Conservation (phyloP, 78 protist genomes). For the Dictyostelium intermedium region DNA sequence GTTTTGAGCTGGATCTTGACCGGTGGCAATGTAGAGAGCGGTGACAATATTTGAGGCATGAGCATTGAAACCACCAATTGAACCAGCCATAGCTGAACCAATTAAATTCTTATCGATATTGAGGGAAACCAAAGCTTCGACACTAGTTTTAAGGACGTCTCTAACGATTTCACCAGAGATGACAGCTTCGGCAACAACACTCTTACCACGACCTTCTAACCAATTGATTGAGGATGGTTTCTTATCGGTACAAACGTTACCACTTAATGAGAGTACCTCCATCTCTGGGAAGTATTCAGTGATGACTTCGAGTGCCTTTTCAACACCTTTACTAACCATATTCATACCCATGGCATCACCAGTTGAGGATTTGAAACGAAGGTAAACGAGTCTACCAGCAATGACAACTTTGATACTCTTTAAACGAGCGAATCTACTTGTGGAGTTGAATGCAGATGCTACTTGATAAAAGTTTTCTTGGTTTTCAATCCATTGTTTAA, state of each 20-base stretch:
- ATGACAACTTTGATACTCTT: constrained; percentile 51
- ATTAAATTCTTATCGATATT: constrained; percentile 93
- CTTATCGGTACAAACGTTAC: constrained; percentile 95
- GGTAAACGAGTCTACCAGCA: constrained; percentile 85
- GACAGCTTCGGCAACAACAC: constrained; percentile 93
- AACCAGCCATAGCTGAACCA: constrained; percentile 97
- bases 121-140: constrained; percentile 55
- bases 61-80: constrained; percentile 98
- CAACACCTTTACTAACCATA: constrained; percentile 93
- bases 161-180: constrained; percentile 83
- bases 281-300: constrained; percentile 81
- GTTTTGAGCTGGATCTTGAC: constrained; percentile 98
- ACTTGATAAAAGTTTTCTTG: constrained; percentile 49
- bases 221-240: constrained; percentile 94
- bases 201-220: constrained; percentile 96
- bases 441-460: constrained; percentile 73
- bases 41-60: constrained; percentile 97
- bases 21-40: constrained; percentile 96
- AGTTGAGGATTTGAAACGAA: constrained; percentile 85
- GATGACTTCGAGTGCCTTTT: constrained; percentile 72
- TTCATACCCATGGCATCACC: constrained; percentile 99
- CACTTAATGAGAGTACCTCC: constrained; percentile 85
- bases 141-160: constrained; percentile 86
- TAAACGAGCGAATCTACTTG: constrained; percentile 86
- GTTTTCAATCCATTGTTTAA: constrained; percentile 81